phyloP scores from a whole-genome alignment of 2,329 filamentous ascomycete species.

The Didymella exigua region DNA sequence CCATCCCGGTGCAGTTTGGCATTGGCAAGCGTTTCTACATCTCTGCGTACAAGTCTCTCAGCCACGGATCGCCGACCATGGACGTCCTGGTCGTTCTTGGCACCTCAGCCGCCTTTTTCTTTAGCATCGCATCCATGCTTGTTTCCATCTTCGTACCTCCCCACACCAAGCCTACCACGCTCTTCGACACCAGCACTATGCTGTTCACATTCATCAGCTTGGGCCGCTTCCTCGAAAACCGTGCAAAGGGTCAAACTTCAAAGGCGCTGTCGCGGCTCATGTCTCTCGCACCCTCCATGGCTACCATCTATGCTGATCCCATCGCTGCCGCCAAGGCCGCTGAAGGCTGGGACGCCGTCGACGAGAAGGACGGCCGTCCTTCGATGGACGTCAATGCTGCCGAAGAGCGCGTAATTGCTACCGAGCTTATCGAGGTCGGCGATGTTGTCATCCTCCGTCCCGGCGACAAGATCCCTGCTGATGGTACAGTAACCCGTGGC shows the following conservation, averaged over 20 bases:
- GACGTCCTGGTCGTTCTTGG: constrained; percentile 93
- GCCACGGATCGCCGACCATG: constrained; percentile 93
- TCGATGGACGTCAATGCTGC: constrained; percentile 63
- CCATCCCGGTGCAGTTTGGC: constrained; percentile 93
- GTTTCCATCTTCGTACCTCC: constrained; percentile 77
- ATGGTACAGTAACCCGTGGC: constrained; percentile 83
- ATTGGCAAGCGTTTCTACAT: constrained; percentile 93
- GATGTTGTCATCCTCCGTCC: constrained; percentile 92
- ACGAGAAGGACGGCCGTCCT: constrained; percentile 53
- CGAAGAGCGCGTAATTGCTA: constrained; percentile 88
- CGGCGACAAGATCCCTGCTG: constrained; percentile 95
- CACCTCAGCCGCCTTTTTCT: constrained; percentile 95
- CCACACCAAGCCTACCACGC: constrained; percentile 80
- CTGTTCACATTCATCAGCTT: constrained; percentile 94
- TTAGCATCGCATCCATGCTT: constrained; percentile 85
- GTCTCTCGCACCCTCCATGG: constrained; percentile 95
- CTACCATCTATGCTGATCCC: constrained; percentile 92
- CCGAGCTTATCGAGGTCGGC: constrained; percentile 90
- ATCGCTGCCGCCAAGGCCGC: constrained; percentile 91
- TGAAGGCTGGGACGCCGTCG: constrained; percentile 70
- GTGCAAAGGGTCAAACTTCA: constrained; percentile 94
- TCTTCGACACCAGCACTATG: constrained; percentile 99
- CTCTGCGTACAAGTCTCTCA: constrained; percentile 90
- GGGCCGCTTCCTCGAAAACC: constrained; percentile 89
- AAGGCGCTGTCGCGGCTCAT: constrained; percentile 91